These are phyloP conservation scores for Stachybotrys echinatus DNA, from an alignment of 2,329 filamentous ascomycete genomes.

Conservation along the genomic window DNA sequence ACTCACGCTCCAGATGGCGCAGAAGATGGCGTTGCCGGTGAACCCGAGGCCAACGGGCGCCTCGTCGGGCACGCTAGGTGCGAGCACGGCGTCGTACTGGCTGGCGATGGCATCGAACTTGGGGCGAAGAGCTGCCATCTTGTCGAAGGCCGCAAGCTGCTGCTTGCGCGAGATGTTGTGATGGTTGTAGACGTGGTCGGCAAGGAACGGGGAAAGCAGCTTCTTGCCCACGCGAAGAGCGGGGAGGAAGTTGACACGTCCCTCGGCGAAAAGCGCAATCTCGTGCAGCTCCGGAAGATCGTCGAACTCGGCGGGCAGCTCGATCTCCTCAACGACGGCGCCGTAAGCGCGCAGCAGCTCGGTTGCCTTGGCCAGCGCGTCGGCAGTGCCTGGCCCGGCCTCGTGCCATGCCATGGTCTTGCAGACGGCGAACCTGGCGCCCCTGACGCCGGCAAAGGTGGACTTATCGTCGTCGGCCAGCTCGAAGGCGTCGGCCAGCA, in stretches of 20 bases:
- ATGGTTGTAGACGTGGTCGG: constrained; percentile 45
- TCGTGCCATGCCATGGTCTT: constrained; percentile 48
- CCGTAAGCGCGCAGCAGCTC: constrained; percentile 38
- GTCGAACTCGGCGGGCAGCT: constrained; percentile 43
- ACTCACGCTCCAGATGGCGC: constrained; percentile 47
- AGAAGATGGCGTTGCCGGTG: constrained; percentile 51
- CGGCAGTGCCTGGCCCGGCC: constrained; percentile 36
- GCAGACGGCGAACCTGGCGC: constrained; percentile 47
- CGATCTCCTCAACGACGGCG: constrained; percentile 50
- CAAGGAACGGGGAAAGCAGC: constrained; percentile 38
- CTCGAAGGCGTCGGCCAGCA: constrained; percentile 48
- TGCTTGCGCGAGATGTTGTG: constrained; percentile 35
- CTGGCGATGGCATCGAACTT: constrained; percentile 46
- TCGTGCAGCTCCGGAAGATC: constrained; percentile 46
- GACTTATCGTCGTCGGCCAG: constrained; percentile 44
- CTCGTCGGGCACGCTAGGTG: constrained; percentile 54
- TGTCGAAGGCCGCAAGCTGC: constrained; percentile 48
- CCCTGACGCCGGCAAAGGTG: constrained; percentile 28
- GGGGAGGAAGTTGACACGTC: constrained; percentile 44
- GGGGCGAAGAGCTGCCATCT: constrained; percentile 46
- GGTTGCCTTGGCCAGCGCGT: constrained; percentile 34
- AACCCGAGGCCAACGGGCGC: constrained; percentile 46
- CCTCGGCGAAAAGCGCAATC: constrained; percentile 45
- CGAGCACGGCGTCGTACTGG: constrained; percentile 49
- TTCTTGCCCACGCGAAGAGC: constrained; percentile 45